These are phyloP conservation scores for Cylindrotheca fusiformis DNA, from an alignment of 108 stramenopile species.

Conservation along the genomic window DNA sequence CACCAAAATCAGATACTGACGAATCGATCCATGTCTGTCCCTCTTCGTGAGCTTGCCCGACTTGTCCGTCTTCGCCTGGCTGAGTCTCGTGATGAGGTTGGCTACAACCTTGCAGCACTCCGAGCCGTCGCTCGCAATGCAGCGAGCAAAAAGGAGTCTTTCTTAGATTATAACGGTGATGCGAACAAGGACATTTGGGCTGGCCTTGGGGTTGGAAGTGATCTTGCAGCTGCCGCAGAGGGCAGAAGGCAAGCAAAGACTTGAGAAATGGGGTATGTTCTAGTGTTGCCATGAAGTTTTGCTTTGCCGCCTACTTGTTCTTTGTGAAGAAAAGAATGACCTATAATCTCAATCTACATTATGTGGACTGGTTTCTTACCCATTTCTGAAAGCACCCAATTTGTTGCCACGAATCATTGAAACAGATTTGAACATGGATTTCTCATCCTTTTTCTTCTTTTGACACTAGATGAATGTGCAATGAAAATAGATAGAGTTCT, in stretches of 20 bases:
- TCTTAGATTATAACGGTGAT: constrained; percentile 17
- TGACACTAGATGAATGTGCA: no score
- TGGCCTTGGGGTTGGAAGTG: constrained; percentile 47
- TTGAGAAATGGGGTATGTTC: neutral
- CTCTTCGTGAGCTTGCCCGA: constrained; percentile 67
- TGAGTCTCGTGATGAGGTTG: constrained; percentile 68
- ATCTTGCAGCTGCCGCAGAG: neutral
- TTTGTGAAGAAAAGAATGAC: neutral
- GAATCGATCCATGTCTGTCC: constrained; percentile 53
- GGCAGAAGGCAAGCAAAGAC: neutral
- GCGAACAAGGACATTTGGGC: constrained; percentile 52
- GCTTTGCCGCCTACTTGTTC: neutral
- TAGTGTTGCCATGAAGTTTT: neutral
- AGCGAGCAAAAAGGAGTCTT: constrained; percentile 39
- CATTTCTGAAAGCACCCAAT: neutral
- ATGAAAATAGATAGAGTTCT: no score
- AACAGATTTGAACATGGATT: no score
- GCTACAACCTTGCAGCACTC: constrained; percentile 81
- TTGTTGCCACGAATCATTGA: no score
- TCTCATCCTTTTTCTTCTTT: no score
- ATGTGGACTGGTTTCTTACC: constrained; percentile 1
- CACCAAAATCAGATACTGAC: constrained; percentile 78
- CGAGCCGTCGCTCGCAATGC: constrained; percentile 42
- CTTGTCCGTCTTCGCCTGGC: constrained; percentile 50
- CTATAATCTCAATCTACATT: neutral